phyloP scores from a whole-genome alignment of 148 eudicot species.

The Arctostaphylos glauca region DNA sequence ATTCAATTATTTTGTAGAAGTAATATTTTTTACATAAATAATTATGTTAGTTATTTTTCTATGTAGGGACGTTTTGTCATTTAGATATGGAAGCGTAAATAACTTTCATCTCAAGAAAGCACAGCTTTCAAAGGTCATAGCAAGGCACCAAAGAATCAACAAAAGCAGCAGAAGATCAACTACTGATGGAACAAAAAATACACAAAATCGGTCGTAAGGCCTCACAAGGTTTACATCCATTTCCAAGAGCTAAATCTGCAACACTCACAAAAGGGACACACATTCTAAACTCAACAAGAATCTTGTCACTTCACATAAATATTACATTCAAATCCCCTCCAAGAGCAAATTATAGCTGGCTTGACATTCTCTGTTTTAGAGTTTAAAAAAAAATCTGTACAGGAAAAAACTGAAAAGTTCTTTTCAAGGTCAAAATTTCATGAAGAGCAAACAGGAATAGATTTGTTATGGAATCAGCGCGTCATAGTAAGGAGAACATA shows the following conservation, averaged over 20 bases:
- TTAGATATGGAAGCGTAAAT: background rate
- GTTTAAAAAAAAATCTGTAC: background rate
- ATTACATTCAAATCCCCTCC: background rate
- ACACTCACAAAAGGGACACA: background rate
- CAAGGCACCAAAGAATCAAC: background rate
- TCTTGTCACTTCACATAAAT: too few relatives aligned
- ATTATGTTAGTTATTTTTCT: too few relatives aligned
- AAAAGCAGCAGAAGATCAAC: background rate
- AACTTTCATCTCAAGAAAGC: background rate
- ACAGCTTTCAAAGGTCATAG: background rate
- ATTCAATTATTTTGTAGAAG: too few relatives aligned
- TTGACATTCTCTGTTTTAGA: background rate
- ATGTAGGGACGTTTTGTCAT: too few relatives aligned
- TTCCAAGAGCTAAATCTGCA: background rate
- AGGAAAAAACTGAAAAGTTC: background rate
- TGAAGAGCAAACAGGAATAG: background rate
- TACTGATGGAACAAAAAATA: background rate
- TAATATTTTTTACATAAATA: too few relatives aligned
- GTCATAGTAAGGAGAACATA: background rate
- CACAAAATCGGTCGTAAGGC: background rate
- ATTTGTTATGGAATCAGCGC: background rate
- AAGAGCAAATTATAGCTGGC: background rate
- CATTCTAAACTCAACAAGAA: background rate
- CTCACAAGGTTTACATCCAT: background rate
- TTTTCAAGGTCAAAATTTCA: background rate